Evolutionary conservation across 805 yeast genomes (phyloP).

Genomic region (Cyberlindnera euphorbiiphila): DNA sequence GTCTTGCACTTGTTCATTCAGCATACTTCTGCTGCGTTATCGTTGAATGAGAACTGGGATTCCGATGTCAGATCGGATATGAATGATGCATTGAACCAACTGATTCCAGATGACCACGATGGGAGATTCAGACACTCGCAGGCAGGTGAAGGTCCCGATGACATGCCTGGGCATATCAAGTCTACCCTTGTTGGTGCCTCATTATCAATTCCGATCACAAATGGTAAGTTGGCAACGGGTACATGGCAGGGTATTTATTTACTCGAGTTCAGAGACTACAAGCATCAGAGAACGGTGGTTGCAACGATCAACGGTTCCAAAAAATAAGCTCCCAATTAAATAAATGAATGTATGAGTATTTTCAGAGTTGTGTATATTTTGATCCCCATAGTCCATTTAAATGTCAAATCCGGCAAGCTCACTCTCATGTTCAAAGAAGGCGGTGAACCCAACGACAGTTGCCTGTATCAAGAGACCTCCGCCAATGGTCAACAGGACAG

Average conservation of each 20-base stretch:
- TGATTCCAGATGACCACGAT: slow-evolving; percentile 59
- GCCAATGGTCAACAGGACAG: slow-evolving; percentile 55
- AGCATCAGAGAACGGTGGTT: slow-evolving; percentile 61
- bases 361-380: not conserved
- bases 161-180: slow-evolving; percentile 80
- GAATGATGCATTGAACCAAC: slow-evolving; percentile 55
- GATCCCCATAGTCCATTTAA: no score
- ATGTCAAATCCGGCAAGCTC: slow-evolving; percentile 27
- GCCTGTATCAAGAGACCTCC: slow-evolving; percentile 73
- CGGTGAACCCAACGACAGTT: slow-evolving; percentile 66
- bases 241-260: slow-evolving; percentile 87
- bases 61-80: slow-evolving; percentile 72
- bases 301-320: slow-evolving; percentile 69
- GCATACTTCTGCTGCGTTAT: slow-evolving; percentile 77
- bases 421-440: slow-evolving; percentile 53
- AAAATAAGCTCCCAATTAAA: slow-evolving; percentile 1
- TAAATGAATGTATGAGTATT: not conserved
- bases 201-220: slow-evolving; percentile 61
- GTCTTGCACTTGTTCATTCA: slow-evolving; percentile 62
- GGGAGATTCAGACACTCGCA: slow-evolving; percentile 25
- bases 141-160: slow-evolving; percentile 77
- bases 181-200: slow-evolving; percentile 60
- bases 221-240: slow-evolving; percentile 67
- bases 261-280: slow-evolving; percentile 64
- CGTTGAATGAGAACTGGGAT: slow-evolving; percentile 74